These are phyloP conservation scores for Aspergillus brunneoviolaceus DNA, from an alignment of 2,329 filamentous ascomycete genomes.

Conservation along the genomic window DNA sequence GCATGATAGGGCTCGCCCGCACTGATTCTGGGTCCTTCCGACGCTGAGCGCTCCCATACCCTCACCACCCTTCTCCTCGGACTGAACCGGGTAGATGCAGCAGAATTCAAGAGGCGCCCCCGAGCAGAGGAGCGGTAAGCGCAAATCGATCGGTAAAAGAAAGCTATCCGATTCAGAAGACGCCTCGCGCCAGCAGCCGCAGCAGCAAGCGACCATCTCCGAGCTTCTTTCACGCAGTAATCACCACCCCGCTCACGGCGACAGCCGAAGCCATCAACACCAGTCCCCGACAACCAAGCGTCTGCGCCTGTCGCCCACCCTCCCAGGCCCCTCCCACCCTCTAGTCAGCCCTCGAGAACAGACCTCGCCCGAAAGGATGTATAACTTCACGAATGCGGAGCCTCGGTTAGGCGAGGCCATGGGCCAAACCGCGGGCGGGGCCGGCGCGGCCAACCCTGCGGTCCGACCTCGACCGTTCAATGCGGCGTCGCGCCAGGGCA, in stretches of 20 bases:
- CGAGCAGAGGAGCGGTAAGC: conserved; percentile 45
- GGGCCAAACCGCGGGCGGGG: conserved; percentile 45
- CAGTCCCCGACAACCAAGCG: conserved; percentile 44
- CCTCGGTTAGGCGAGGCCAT: conserved; percentile 41
- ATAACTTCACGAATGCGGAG: conserved; percentile 49
- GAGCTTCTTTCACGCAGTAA: conserved; percentile 44
- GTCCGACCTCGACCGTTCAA: conserved; percentile 30
- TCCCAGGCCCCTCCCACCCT: conserved; percentile 20
- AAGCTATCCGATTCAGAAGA: conserved; percentile 40
- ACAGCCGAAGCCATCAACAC: conserved; percentile 19
- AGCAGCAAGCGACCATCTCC: conserved; percentile 46
- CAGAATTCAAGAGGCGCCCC: conserved; percentile 37
- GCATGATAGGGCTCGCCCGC: conserved; percentile 14
- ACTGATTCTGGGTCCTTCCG: conserved; percentile 18
- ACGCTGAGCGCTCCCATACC: conserved; percentile 22
- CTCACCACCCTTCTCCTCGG: conserved; percentile 19
- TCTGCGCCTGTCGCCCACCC: conserved; percentile 32
- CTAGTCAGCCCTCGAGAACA: conserved; percentile 15
- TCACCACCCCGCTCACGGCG: conserved; percentile 22
- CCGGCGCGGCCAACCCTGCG: conserved; percentile 27
- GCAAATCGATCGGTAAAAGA: conserved; percentile 44
- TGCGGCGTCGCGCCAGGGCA: conserved; percentile 37
- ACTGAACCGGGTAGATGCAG: conserved; percentile 46
- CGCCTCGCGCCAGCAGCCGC: conserved; percentile 28
- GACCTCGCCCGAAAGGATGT: conserved; percentile 51